Percentiles rank a stretch among this genome's conserved stretches.
Conservation (phyloP, 169 alveolate species). For the Perkinsus marinus region DNA sequence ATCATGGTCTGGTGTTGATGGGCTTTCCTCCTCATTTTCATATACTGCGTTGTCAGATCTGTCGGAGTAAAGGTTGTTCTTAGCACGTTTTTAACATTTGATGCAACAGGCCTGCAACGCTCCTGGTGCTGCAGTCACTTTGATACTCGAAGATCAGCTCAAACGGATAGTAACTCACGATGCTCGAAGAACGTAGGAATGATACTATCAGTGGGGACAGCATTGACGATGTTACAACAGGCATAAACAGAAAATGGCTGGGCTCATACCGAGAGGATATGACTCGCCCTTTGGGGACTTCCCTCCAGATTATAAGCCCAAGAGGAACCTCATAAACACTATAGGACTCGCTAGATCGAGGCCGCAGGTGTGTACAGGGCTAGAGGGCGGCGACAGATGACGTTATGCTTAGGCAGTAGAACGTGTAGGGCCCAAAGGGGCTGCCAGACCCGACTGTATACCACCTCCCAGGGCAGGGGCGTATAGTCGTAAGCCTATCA, state of each 20-base stretch:
- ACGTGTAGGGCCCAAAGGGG: conserved; percentile 44
- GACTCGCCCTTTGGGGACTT: conserved; percentile 81
- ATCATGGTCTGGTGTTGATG: no score
- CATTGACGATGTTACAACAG: not conserved
- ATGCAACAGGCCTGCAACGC: not conserved
- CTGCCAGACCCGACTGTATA: conserved; percentile 41
- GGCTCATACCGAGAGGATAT: conserved; percentile 45
- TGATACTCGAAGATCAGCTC: not conserved
- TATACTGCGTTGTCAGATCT: no score
- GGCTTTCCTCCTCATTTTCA: no score
- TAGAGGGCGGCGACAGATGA: not conserved
- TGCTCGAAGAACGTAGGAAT: not conserved
- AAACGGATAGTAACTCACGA: not conserved
- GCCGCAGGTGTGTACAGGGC: not conserved
- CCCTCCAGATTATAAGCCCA: conserved; percentile 60
- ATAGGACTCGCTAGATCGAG: conserved; percentile 7
- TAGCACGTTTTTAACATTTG: not conserved
- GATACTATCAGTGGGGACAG: not conserved
- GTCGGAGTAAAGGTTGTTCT: not conserved
- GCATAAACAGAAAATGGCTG: conserved; percentile 10
- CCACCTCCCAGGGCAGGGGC: conserved; percentile 67
- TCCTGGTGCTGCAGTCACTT: not conserved
- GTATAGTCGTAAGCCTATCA: conserved; percentile 18
- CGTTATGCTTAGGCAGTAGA: conserved; percentile 2
- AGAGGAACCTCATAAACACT: conserved; percentile 20